Conservation (phyloP, 129 eudicot species). For the Flaveria linearis region DNA sequence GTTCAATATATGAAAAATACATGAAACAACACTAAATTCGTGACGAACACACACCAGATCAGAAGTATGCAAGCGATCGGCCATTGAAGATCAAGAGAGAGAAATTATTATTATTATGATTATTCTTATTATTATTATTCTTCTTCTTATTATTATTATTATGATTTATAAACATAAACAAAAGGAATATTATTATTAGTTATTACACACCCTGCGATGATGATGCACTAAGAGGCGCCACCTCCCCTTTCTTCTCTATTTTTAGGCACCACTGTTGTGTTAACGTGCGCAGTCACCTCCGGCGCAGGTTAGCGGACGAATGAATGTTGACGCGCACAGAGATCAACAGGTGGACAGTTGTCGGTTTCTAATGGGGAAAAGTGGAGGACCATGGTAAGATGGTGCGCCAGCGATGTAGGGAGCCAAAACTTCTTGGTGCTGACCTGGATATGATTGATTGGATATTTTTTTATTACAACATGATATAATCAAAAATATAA, state of each 20-base stretch:
- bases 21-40: background rate
- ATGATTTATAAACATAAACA: background rate
- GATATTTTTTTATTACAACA: background rate
- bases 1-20: background rate
- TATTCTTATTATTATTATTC: background rate
- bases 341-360: slow-evolving; percentile 34
- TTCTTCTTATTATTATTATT: background rate
- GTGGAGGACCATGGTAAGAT: slow-evolving; percentile 28
- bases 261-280: background rate
- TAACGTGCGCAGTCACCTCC: slow-evolving; percentile 28
- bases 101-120: slow-evolving; percentile 2
- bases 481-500: too few species aligned
- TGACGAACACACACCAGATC: slow-evolving; percentile 34
- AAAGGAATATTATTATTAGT: slow-evolving; percentile 19
- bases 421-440: slow-evolving; percentile 16
- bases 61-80: slow-evolving; percentile 22
- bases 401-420: slow-evolving; percentile 36
- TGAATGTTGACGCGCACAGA: slow-evolving; percentile 35
- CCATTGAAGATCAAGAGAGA: slow-evolving; percentile 18
- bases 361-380: slow-evolving; percentile 21
- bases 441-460: slow-evolving; percentile 12
- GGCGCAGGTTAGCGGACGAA: slow-evolving; percentile 35
- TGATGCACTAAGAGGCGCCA: slow-evolving; percentile 46
- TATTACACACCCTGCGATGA: slow-evolving; percentile 28
- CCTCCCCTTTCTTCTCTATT: slow-evolving; percentile 18